Evolutionary conservation across 1,284 basidiomycete genomes (phyloP), one percentile per base, ranked within the genome.

Genomic region (Sporisorium graminicola): DNA sequence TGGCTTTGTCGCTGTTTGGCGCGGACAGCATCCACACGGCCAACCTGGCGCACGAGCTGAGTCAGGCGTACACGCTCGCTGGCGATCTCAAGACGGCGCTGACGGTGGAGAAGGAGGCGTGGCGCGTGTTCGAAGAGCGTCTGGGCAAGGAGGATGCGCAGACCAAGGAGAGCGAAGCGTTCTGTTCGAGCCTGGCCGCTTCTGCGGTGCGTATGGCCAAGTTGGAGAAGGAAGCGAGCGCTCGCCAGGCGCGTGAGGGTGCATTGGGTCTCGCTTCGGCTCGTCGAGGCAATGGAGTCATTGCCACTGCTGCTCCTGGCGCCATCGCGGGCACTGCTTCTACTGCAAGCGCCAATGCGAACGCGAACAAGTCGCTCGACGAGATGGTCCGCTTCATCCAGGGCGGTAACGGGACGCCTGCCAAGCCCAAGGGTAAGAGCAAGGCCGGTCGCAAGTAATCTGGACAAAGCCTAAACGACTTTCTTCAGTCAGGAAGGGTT

Each of bases 141-240:
- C 71, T 85, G 29, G 84, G 84, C 54, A 82, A 82, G 73, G 84
- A 85, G 1, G 83, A 85, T 56, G 71, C 77, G 10, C 80, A 82
- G 51, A 85, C 84, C 24, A 77, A 82, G 64, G 83, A 85, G 72
- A 77, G 77, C 47, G 78, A 82, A 22, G 60, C 69, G n/a, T 84
- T 84, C 76, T 81, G 83, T 54, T 60, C 64, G 47, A 77, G 72
- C 52, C 70, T 85, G n/a, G 74, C 83, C 4, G 69, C 82, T 10
- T 76, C 74, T 31, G 84, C 83, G n/a, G 81, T 85, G 40, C 66
- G 81, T 13, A 59, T 80, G 29, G 84, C 84, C 29, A 80, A 82
- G 74, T 24, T 80, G 55, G 82, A 85, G 72, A 69, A 77, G 64
- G 77, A 73, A 31, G 80, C 75, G 18, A 70, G 68, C 33, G 69